Evolutionary conservation across 441 rosid species (phyloP).

Genomic region (Gossypium schwendimanii): DNA sequence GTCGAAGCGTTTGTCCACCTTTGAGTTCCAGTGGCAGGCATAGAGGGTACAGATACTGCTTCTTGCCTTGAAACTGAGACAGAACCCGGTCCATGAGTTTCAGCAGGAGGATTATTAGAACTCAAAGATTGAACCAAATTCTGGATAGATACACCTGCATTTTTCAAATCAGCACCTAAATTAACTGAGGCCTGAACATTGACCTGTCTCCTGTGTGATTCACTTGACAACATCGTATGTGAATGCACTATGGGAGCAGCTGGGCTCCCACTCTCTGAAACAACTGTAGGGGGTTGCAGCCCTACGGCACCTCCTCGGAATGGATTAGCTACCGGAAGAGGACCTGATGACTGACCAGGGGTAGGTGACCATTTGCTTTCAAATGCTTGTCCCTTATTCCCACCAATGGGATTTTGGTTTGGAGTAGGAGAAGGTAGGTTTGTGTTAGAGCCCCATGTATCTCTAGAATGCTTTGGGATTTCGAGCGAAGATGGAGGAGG

Average conservation of each 20-base stretch:
- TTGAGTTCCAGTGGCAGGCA: constrained; percentile 37
- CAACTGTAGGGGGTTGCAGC: constrained; percentile 24
- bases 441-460: constrained; percentile 51
- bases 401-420: constrained; percentile 35
- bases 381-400: constrained; percentile 32
- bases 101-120: constrained; percentile 32
- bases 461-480: constrained; percentile 42
- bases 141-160: constrained; percentile 29
- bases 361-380: constrained; percentile 71
- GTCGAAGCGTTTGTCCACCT: constrained; percentile 44
- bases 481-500: constrained; percentile 43
- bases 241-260: constrained; percentile 30
- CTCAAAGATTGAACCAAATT: constrained; percentile 34
- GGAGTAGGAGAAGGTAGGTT: constrained; percentile 94
- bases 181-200: constrained; percentile 31
- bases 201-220: constrained; percentile 29
- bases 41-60: constrained; percentile 27
- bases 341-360: constrained; percentile 31
- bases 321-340: constrained; percentile 22
- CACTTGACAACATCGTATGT: constrained; percentile 23
- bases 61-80: constrained; percentile 36
- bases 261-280: constrained; percentile 24
- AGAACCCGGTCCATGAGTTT: constrained; percentile 34
- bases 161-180: constrained; percentile 28
- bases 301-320: constrained; percentile 27